A percentile compares a stretch with the other conserved stretches of the same genome.
These are phyloP conservation scores for Metrosideros polymorpha DNA, from an alignment of 441 rosid species.

Conservation along the genomic window DNA sequence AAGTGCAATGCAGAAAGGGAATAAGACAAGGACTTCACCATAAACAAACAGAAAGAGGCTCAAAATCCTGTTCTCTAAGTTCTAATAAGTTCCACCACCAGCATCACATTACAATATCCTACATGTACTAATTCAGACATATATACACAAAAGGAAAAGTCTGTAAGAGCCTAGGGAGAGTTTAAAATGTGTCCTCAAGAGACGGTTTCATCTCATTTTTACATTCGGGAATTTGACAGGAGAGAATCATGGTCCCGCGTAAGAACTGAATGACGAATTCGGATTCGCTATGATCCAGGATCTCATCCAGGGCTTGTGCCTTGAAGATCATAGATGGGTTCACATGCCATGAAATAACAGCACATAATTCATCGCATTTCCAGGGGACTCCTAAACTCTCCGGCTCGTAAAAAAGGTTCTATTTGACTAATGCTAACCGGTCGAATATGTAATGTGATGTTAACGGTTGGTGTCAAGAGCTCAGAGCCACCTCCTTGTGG, in stretches of 20 bases:
- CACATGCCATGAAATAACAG: conserved; percentile 26
- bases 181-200: background rate
- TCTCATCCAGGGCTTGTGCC: background rate
- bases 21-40: background rate
- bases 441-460: background rate
- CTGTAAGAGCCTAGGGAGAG: background rate
- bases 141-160: background rate
- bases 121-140: background rate
- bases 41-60: background rate
- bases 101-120: background rate
- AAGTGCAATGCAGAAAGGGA: background rate
- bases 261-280: background rate
- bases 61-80: background rate
- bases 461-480: conserved; percentile 17
- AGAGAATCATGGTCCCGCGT: background rate
- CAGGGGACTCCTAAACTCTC: background rate
- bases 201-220: background rate
- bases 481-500: conserved; percentile 53
- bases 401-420: background rate
- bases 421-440: background rate
- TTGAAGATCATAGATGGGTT: background rate
- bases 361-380: background rate
- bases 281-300: background rate
- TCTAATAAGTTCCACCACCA: background rate
- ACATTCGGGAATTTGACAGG: background rate